Evolutionary conservation across 1,139 yeast species (phyloP).

Genomic region (Diutina neorugosa): DNA sequence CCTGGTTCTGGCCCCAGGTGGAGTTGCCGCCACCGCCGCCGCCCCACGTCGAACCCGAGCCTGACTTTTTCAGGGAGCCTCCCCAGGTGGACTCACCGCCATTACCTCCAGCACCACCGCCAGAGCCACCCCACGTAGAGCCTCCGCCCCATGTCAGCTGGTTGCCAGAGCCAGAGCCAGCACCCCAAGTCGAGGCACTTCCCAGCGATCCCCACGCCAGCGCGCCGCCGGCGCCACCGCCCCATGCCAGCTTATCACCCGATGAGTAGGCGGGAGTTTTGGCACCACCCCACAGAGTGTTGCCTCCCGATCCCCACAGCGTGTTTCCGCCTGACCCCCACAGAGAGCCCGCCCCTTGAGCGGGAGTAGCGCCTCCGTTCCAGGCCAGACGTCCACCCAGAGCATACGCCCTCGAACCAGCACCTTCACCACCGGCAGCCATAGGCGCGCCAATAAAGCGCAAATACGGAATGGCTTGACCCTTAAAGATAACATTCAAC

Average conservation of each 20-base stretch:
- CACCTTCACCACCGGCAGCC: slow-evolving; percentile 12
- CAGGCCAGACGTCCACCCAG: slow-evolving; percentile 31
- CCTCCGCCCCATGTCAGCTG: slow-evolving; percentile 19
- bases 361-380: slow-evolving; percentile 12
- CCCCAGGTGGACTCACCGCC: slow-evolving; percentile 13
- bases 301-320: slow-evolving; percentile 8
- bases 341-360: slow-evolving; percentile 24
- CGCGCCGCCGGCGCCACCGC: slow-evolving; percentile 9
- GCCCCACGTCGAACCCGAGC: slow-evolving; percentile 18
- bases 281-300: slow-evolving; percentile 27
- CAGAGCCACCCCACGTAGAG: background rate
- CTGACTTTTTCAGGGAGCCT: background rate
- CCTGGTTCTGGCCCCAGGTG: slow-evolving; percentile 8
- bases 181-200: slow-evolving; percentile 19
- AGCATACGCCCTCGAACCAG: slow-evolving; percentile 27
- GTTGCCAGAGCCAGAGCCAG: slow-evolving; percentile 13
- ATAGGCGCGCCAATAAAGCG: slow-evolving; percentile 54
- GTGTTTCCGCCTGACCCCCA: slow-evolving; percentile 14
- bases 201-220: slow-evolving; percentile 12
- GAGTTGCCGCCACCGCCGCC: slow-evolving; percentile 14
- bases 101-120: background rate
- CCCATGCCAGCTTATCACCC: slow-evolving; percentile 24
- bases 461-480: slow-evolving; percentile 65
- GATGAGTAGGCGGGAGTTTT: background rate
- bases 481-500: slow-evolving; percentile 56